Evolutionary conservation across 2,329 filamentous ascomycete genomes (phyloP).

Genomic region (Aspergillus tanneri): DNA sequence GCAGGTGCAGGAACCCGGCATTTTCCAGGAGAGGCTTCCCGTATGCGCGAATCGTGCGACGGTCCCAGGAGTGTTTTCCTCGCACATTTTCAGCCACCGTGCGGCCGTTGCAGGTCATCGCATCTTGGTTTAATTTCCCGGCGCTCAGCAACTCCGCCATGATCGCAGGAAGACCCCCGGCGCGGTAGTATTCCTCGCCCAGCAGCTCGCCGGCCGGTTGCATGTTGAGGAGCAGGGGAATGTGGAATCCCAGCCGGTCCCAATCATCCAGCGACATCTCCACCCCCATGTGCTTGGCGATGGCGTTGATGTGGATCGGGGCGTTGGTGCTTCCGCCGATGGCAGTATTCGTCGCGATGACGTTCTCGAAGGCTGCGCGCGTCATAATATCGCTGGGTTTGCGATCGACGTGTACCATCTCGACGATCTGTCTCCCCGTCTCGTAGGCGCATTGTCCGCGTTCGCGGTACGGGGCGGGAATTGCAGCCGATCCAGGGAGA

Average conservation of each 20-base stretch:
- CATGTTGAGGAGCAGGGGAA: slow-evolving; percentile 56
- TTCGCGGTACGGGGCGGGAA: slow-evolving; percentile 53
- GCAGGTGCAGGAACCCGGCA: slow-evolving; percentile 54
- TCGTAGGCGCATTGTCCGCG: slow-evolving; percentile 50
- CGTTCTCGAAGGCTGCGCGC: slow-evolving; percentile 56
- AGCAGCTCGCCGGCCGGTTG: slow-evolving; percentile 55
- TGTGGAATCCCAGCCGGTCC: slow-evolving; percentile 51
- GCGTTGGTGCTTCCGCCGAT: slow-evolving; percentile 60
- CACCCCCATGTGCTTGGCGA: slow-evolving; percentile 56
- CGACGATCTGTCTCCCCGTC: slow-evolving; percentile 51
- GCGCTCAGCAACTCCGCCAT: slow-evolving; percentile 55
- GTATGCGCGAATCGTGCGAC: slow-evolving; percentile 48
- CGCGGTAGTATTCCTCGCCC: slow-evolving; percentile 56
- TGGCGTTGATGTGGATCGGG: slow-evolving; percentile 56
- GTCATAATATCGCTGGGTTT: slow-evolving; percentile 58
- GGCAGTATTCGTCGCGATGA: slow-evolving; percentile 55
- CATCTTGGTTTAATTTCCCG: slow-evolving; percentile 46
- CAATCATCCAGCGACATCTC: slow-evolving; percentile 54
- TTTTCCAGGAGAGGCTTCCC: slow-evolving; percentile 49
- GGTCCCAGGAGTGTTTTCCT: slow-evolving; percentile 52
- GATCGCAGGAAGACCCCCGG: slow-evolving; percentile 54
- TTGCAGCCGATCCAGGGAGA: slow-evolving; percentile 52
- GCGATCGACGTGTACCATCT: slow-evolving; percentile 50
- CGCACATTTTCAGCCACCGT: slow-evolving; percentile 46
- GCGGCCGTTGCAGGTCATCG: slow-evolving; percentile 50